phyloP scores from a whole-genome alignment of 495 filamentous ascomycete genomes.

The Parachaetomium inaequale region DNA sequence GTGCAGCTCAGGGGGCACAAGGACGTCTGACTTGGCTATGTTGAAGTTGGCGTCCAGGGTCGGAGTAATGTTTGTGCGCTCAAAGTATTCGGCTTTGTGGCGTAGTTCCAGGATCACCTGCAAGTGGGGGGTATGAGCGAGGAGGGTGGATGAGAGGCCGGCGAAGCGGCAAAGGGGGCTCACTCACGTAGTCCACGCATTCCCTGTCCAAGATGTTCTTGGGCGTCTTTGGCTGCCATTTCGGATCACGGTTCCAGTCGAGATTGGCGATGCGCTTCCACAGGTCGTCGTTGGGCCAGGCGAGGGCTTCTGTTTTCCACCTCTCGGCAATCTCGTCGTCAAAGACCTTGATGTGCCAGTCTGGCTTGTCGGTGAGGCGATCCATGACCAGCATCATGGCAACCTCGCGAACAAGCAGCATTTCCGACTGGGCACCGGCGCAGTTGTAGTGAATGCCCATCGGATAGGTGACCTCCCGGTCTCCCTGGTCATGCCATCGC shows the following conservation, averaged over 20 bases:
- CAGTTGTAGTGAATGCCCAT: constrained; percentile 9
- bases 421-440: constrained; percentile 6
- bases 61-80: constrained; percentile 34
- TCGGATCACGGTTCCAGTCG: constrained; percentile 7
- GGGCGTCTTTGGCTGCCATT: constrained; percentile 16
- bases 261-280: constrained; percentile 5
- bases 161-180: no score
- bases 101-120: constrained; percentile 12
- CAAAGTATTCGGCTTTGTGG: constrained; percentile 21
- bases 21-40: constrained; percentile 31
- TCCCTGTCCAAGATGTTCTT: not conserved
- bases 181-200: constrained; percentile 6
- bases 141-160: no score
- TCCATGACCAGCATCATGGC: constrained; percentile 43
- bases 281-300: constrained; percentile 30
- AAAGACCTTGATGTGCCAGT: constrained; percentile 57
- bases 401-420: constrained; percentile 34
- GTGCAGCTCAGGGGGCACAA: constrained; percentile 21
- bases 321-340: constrained; percentile 41
- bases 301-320: constrained; percentile 40
- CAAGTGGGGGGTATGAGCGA: not conserved
- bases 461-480: not conserved
- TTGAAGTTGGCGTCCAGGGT: constrained; percentile 28
- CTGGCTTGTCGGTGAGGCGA: constrained; percentile 39
- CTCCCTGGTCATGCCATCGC: constrained; percentile 5